phyloP scores from a whole-genome alignment of 306 rosid species.

The Corylus heterophylla region DNA sequence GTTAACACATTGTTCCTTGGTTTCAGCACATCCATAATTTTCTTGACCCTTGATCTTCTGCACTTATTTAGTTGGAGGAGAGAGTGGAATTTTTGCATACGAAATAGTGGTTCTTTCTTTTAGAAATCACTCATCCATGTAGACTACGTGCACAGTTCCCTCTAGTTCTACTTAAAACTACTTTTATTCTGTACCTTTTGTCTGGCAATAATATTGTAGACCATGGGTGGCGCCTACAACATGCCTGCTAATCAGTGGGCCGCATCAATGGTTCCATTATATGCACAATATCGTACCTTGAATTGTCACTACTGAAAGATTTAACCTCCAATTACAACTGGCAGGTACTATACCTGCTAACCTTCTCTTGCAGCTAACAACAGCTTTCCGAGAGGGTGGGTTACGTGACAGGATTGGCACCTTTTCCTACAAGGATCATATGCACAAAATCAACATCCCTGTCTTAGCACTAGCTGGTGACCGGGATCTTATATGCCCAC shows the following conservation, averaged over 20 bases:
- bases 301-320: conserved; percentile 16
- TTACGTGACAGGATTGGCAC: conserved; percentile 64
- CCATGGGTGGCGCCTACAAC: neutral
- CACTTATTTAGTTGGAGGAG: neutral
- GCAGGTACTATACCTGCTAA: conserved; percentile 94
- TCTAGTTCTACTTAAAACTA: neutral
- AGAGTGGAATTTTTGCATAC: neutral
- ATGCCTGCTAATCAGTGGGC: neutral
- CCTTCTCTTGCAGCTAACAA: conserved; percentile 85
- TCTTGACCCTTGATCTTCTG: neutral
- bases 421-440: conserved; percentile 75
- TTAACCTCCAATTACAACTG: conserved; percentile 28
- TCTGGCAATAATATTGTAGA: neutral
- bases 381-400: conserved; percentile 92
- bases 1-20: neutral
- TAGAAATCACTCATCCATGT: neutral
- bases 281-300: neutral
- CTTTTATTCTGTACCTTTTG: neutral
- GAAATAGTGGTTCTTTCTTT: neutral
- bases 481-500: conserved; percentile 90
- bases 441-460: conserved; percentile 68
- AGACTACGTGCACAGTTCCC: neutral
- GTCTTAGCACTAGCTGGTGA: conserved; percentile 94
- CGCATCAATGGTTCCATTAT: neutral
- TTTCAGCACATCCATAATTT: neutral